Base-by-base conservation (phyloP, 768 basidiomycete species). In the Trametes villosa region DNA sequence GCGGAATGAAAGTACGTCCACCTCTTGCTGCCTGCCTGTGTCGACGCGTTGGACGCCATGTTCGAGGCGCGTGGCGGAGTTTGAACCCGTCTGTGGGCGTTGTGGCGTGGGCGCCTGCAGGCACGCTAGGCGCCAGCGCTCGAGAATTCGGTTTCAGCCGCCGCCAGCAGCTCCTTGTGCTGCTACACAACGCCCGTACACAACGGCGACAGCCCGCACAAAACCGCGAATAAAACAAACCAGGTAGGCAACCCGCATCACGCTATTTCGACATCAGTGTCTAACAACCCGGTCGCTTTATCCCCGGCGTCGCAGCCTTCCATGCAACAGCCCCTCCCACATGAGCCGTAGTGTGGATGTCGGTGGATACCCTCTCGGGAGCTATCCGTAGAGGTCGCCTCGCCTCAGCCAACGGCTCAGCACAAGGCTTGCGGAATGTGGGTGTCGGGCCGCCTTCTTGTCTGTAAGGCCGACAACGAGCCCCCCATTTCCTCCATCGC, bases 1-100 rank as follows among this genome's bases (percentile, higher is more conserved):
- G 82, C 81, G 1, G 80, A 77, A 59, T 83, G 79, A 49, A 83
- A 83, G 60, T 82, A 77, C 0, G 76, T 73, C 79, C 82, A 83
- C 26, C 81, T 77, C 68, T 81, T 82, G 60, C 76, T 83, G 38
- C 61, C 64, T 17, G 68, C 54, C 44, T 67, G 66, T n/a, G 63
- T 53, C 27, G 57, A 62, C 60, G 61, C 49, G 48, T 65, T 67
- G n/a, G 72, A 58, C 18, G 71, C 67, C 71, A 73, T 74, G 55
- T 55, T 54, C 48, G 33, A 55, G 8, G 46, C 60, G 64, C 62
- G 64, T 60, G 27, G 60, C 62, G 62, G 65, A 60, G 57, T 64
- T 60, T 40, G 31, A 62, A 64, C 31, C 13, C 55, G 55, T 22
- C 17, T 27, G 26, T 18, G 29, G 26, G 29, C 47, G 27, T 49